Base-by-base conservation (phyloP, 2,329 filamentous ascomycete genomes). In the Colletotrichum spinosum region DNA sequence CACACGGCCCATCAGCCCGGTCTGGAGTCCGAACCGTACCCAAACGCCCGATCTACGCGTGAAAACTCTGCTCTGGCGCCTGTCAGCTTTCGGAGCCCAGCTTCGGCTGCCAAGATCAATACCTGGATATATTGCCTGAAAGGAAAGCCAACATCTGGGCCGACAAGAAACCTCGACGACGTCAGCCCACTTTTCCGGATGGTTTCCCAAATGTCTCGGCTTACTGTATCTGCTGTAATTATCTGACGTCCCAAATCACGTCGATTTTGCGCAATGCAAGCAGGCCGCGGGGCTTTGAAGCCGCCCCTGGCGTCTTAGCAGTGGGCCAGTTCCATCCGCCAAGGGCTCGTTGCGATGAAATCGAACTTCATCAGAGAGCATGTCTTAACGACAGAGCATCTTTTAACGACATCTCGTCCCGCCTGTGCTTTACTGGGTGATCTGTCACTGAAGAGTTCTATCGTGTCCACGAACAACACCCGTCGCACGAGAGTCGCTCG, bases 351-450 rank as follows among this genome's bases (percentile, higher is more conserved):
- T 42, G 15, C 15, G 51, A 33, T 33, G 38, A 7, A 49, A 34
- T 49, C 46, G 46, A 9, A 10, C 8, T 12, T 35, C 25, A 44
- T 33, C 5, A 51, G 35, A 34, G 38, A 58, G 46, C 55, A 58
- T 58, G 44, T 51, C 51, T 58, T 58, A 33, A 51, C 55, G 55
- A 58, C 38, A 44, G 15, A 54, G 39, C 51, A 54, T 54, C 38
- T 54, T 54, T 54, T 17, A 17, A 17, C 51, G 51, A 54, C 51
- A 39, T 11, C 17, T 11, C 6, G 17, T 12, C 46, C 46, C 10
- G 25, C 25, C 25, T 25, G 25, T 25, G 25, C 25, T 25, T 25
- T 25, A 5, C 25, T 25, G 25, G 25, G 25, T 25, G 25, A 25
- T 25, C 25, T 25, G 4, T 25, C 25, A 25, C 25, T 25, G 25